Base-by-base conservation (phyloP, 139 green algal species). In the Micromonas commoda region DNA sequence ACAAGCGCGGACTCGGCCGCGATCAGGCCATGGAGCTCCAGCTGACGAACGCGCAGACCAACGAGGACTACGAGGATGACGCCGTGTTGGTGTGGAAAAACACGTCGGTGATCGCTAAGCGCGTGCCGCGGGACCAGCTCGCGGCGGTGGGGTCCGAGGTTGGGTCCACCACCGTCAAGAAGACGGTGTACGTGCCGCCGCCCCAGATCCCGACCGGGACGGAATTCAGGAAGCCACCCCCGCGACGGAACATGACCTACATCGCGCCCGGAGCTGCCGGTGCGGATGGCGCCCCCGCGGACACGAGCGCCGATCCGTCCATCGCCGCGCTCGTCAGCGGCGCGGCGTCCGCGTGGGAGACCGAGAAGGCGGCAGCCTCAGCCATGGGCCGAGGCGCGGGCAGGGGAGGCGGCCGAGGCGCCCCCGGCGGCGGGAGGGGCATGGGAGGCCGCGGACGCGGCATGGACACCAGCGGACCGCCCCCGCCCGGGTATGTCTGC, bases 401-500 rank as follows among this genome's bases (percentile, higher is more conserved):
- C 26, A 35, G 33, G n/a, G 3, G 52, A 66, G 71, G 71, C n/a
- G 39, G 39, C 23, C 16, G 71, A 68, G 29, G 53, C n/a, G 60
- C 5, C 45, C 9, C 9, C 45, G 45, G 45, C 45, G 45, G 45
- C 45, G 45, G 45, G 45, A 57, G 45, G 16, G 45, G 45, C 45
- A 57, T 57, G 45, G 45, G 45, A 9, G 9, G 45, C 9, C 21
- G 68, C 2, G 68, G 68, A 63, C 34, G 68, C 35, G 2, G 68
- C 9, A 26, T 20, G 21, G 63, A 70, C 68, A n/a, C 6, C 5
- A 33, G 26, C 26, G 53, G 76, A 13, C 32, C 72, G 24, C 82
- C 82, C 0, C 79, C 79, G 35, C 82, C 73, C 20, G 82, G 82
- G 37, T 88, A 88, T 71, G 63, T 87, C 2, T 88, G 84, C 73